Base-by-base conservation (phyloP, 2,329 filamentous ascomycete genomes). In the Cephalotrichum gorgonifer region DNA sequence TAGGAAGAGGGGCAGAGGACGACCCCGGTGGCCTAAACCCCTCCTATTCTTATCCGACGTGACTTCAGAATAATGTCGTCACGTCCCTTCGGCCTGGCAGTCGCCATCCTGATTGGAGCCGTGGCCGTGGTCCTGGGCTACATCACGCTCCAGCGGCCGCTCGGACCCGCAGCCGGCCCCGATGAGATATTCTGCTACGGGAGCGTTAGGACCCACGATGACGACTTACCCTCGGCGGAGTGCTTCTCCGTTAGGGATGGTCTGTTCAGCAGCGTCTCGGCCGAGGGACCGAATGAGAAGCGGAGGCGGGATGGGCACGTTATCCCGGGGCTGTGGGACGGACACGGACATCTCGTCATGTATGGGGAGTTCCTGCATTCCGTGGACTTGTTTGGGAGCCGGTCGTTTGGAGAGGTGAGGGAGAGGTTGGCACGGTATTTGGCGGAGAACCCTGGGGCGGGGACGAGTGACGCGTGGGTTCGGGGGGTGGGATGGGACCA, bases 401-500 rank as follows among this genome's bases (percentile, higher is more conserved):
- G 63, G n/a, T 75, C 74, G 5, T 67, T 81, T 53, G 67, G 70
- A 1, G 76, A 84, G 26, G 74, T 82, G 4, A 68, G 73, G 26
- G 50, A 56, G 6, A 70, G 79, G 5, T 64, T 86, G 35, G 66
- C 66, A 8, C 57, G 59, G 2, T 85, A 84, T 53, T 60, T 80
- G 23, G 59, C 56, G 1, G 55, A 58, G 4, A 71, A 81, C 53
- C 69, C 74, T 0, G 71, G 65, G 0, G 70, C 70, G 9, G 82
- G 81, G 1, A 70, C 70, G 0, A 67, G 64, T 30, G 64, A 72
- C 6, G 71, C 79, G 49, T 86, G 83, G 83, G 63, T 85, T 43
- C 68, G 81, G 49, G 83, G 83, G 0, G 71, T 83, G 14, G 83
- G 83, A 1, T 87, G 83, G 83, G 83, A 86, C 57, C 83, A 86